phyloP scores from a whole-genome alignment of 1,284 basidiomycete genomes.

The Microstroma glucosiphilum region DNA sequence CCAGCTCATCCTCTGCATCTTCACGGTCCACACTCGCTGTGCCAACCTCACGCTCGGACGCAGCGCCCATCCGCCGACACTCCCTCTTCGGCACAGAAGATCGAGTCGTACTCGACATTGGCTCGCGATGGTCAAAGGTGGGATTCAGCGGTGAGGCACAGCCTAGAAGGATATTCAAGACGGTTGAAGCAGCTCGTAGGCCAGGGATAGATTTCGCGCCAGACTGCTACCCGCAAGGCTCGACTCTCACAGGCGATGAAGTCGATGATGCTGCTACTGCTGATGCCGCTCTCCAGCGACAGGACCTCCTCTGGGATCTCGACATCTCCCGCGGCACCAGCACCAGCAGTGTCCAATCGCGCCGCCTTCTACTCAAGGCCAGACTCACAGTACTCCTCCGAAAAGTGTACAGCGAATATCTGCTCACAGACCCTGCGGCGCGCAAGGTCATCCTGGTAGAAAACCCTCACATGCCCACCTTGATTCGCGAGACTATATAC shows the following conservation, averaged over 20 bases:
- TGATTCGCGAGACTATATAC: slow-evolving; percentile 80
- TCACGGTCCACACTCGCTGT: no score
- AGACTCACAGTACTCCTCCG: slow-evolving; percentile 30
- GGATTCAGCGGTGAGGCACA: slow-evolving; percentile 41
- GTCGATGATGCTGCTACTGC: slow-evolving; percentile 9
- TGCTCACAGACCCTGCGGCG: slow-evolving; percentile 85
- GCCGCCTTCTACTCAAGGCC: slow-evolving; percentile 24
- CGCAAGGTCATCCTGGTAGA: slow-evolving; percentile 87
- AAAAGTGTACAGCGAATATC: slow-evolving; percentile 39
- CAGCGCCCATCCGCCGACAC: slow-evolving; percentile 12
- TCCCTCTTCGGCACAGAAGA: slow-evolving; percentile 37
- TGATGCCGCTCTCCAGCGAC: slow-evolving; percentile 4
- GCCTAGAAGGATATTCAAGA: slow-evolving; percentile 31
- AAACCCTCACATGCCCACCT: slow-evolving; percentile 74
- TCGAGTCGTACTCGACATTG: slow-evolving; percentile 39
- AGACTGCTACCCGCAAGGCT: background rate
- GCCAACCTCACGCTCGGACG: no score
- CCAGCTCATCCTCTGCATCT: no score
- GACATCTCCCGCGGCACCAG: slow-evolving; percentile 23
- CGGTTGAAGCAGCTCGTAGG: slow-evolving; percentile 49
- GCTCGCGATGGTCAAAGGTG: slow-evolving; percentile 35
- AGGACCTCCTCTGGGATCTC: slow-evolving; percentile 32
- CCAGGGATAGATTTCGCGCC: slow-evolving; percentile 9
- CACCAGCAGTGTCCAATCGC: slow-evolving; percentile 22
- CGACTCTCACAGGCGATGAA: background rate